These are phyloP conservation scores for Fusarium tricinctum DNA, from an alignment of 2,329 filamentous ascomycete genomes.

Conservation along the genomic window DNA sequence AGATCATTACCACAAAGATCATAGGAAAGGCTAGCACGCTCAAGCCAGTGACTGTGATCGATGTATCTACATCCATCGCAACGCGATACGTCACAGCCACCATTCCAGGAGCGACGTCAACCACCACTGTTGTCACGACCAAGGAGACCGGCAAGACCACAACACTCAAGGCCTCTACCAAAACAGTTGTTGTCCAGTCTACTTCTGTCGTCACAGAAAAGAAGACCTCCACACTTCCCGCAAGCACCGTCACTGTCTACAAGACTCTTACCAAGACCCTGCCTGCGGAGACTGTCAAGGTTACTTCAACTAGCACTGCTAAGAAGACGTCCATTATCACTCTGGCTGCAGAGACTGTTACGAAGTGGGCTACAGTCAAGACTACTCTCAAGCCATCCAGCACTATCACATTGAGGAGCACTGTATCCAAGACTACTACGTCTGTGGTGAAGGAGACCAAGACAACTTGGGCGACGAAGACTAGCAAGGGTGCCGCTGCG, in stretches of 20 bases:
- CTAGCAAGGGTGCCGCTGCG: slow-evolving; percentile 36
- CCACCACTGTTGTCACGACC: slow-evolving; percentile 33
- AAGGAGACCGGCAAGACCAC: slow-evolving; percentile 42
- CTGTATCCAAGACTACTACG: slow-evolving; percentile 34
- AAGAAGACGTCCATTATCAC: slow-evolving; percentile 31
- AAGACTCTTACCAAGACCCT: slow-evolving; percentile 29
- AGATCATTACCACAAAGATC: slow-evolving; percentile 27
- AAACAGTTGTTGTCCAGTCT: slow-evolving; percentile 29
- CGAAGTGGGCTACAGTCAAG: slow-evolving; percentile 44
- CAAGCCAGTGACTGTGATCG: slow-evolving; percentile 30
- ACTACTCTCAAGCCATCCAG: slow-evolving; percentile 44
- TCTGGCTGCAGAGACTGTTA: slow-evolving; percentile 18
- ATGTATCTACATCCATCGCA: slow-evolving; percentile 22
- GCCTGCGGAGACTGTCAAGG: slow-evolving; percentile 26
- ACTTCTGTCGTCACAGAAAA: slow-evolving; percentile 34
- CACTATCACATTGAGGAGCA: slow-evolving; percentile 31
- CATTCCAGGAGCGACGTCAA: slow-evolving; percentile 31
- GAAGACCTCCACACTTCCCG: slow-evolving; percentile 40
- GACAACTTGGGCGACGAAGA: slow-evolving; percentile 32
- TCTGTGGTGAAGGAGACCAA: slow-evolving; percentile 33
- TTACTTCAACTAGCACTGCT: slow-evolving; percentile 27
- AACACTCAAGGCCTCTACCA: slow-evolving; percentile 41
- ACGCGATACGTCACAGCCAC: slow-evolving; percentile 30
- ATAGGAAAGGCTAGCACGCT: slow-evolving; percentile 30
- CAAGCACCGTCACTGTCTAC: slow-evolving; percentile 34